Conservation (phyloP, 805 yeast species). For the Metschnikowia amazonensis region DNA sequence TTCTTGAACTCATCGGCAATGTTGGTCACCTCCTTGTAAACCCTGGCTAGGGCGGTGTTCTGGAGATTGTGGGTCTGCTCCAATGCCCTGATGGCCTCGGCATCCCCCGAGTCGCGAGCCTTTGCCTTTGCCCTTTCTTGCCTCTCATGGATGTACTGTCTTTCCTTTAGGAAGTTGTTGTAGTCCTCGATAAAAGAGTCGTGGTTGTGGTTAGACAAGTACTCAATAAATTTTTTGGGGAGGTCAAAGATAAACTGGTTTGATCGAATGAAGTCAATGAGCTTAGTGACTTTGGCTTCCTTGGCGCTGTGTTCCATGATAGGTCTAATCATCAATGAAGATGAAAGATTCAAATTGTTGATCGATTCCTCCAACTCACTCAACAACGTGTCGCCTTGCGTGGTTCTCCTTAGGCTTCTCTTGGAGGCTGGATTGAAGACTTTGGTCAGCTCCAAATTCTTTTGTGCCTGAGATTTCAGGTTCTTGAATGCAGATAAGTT, state of each 20-base stretch:
- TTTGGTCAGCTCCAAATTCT: constrained; percentile 30
- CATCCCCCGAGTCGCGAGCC: constrained; percentile 8
- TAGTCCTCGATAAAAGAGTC: constrained; percentile 36
- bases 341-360: constrained; percentile 35
- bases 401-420: constrained; percentile 12
- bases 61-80: constrained; percentile 25
- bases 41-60: constrained; percentile 29
- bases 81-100: constrained; percentile 12
- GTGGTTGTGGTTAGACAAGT: constrained; percentile 30
- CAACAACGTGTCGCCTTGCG: constrained; percentile 24
- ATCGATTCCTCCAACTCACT: constrained; percentile 38
- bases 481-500: constrained; percentile 31
- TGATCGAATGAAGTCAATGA: constrained; percentile 33
- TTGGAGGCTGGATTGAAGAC: constrained; percentile 36
- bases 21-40: constrained; percentile 31
- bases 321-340: constrained; percentile 39
- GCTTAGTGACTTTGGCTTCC: constrained; percentile 29
- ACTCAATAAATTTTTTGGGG: constrained; percentile 29
- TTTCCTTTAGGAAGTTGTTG: constrained; percentile 27
- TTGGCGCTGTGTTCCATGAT: constrained; percentile 36
- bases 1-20: constrained; percentile 34
- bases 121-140: constrained; percentile 11
- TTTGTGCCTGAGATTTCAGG: constrained; percentile 34
- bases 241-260: constrained; percentile 36
- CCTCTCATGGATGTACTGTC: constrained; percentile 16